Conservation (phyloP, 1,284 basidiomycete species). For the Cryptococcus maquisensis region DNA sequence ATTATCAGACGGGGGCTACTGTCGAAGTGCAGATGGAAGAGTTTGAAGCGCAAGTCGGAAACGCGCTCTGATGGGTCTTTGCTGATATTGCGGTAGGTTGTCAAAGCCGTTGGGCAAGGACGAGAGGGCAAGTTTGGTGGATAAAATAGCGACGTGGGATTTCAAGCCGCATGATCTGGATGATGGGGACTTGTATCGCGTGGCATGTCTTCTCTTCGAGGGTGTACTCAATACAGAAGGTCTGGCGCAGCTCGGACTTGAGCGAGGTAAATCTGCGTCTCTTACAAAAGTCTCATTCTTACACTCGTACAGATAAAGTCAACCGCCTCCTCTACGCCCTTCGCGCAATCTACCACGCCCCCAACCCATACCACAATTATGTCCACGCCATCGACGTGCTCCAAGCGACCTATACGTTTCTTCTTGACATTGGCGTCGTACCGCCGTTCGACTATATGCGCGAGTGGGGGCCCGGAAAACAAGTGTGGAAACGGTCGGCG, state of each 20-base stretch:
- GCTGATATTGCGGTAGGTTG: constrained; percentile 18
- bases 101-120: constrained; percentile 41
- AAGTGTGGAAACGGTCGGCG: constrained; percentile 29
- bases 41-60: constrained; percentile 41
- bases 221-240: constrained; percentile 58
- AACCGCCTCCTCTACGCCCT: constrained; percentile 73
- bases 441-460: constrained; percentile 59
- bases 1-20: constrained; percentile 66
- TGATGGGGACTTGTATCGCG: constrained; percentile 73
- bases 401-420: constrained; percentile 82
- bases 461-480: constrained; percentile 18
- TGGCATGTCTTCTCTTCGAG: constrained; percentile 69
- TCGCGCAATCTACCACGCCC: constrained; percentile 74
- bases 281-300: background rate
- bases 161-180: constrained; percentile 79
- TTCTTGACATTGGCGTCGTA: constrained; percentile 68
- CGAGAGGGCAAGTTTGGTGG: constrained; percentile 54
- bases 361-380: constrained; percentile 94
- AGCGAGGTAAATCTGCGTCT: constrained; percentile 57
- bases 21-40: constrained; percentile 57
- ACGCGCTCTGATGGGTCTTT: background rate
- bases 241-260: constrained; percentile 63
- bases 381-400: constrained; percentile 91
- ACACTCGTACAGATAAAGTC: constrained; percentile 54
- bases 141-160: constrained; percentile 68